Conservation (phyloP, 257 asterid species). For the Primulina tabacum region DNA sequence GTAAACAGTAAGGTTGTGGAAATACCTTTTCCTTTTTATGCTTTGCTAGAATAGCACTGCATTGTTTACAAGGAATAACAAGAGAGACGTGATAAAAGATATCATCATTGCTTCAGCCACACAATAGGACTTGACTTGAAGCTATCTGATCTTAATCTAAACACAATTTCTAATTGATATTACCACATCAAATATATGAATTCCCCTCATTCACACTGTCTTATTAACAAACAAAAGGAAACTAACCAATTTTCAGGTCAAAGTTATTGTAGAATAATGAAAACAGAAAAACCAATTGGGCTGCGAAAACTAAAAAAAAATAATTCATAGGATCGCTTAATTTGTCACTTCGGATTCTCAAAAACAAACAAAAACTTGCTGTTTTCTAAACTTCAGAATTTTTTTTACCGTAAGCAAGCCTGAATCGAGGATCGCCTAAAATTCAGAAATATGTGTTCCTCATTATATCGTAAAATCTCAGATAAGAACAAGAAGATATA, state of each 20-base stretch:
- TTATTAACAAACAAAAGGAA: constrained; percentile 1
- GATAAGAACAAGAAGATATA: background rate
- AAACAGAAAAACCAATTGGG: background rate
- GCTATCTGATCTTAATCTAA: constrained; percentile 5
- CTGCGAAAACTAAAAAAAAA: background rate
- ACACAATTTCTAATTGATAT: background rate
- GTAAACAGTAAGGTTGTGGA: background rate
- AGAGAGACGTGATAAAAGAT: constrained; percentile 1
- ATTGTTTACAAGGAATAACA: background rate
- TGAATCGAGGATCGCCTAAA: background rate
- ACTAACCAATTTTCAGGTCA: constrained; percentile 10
- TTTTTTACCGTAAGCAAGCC: background rate
- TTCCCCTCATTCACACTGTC: background rate
- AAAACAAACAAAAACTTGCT: no score
- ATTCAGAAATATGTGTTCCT: background rate
- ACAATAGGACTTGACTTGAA: constrained; percentile 16
- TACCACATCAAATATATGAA: constrained; percentile 14
- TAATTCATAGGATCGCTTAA: background rate
- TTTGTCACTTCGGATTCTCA: background rate
- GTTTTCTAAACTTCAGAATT: no score
- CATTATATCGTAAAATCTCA: background rate
- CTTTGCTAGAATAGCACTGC: constrained; percentile 17
- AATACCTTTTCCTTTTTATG: background rate
- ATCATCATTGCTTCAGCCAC: background rate
- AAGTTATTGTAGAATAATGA: background rate